These are phyloP conservation scores for Heritiera littoralis DNA, from an alignment of 345 rosid species.

Conservation along the genomic window DNA sequence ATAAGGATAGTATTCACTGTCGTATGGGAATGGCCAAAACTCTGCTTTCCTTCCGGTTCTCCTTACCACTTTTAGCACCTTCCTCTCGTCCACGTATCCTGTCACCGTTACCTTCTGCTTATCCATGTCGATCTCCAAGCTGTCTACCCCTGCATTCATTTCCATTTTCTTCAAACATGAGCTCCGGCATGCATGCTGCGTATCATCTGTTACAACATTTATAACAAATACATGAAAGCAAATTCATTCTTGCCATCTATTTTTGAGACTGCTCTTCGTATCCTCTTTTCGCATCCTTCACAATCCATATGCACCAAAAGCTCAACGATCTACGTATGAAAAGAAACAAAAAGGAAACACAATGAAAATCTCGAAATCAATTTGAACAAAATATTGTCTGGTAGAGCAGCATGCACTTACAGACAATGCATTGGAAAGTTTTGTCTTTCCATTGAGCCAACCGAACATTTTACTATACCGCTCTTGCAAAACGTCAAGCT, in stretches of 20 bases:
- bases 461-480: conserved; percentile 41
- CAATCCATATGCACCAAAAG: conserved; percentile 91
- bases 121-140: conserved; percentile 69
- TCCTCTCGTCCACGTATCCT: conserved; percentile 64
- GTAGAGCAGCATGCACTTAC: conserved; percentile 41
- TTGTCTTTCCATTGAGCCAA: conserved; percentile 50
- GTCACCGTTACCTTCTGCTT: conserved; percentile 79
- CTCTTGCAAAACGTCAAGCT: neutral
- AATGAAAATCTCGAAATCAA: neutral
- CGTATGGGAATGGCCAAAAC: conserved; percentile 84
- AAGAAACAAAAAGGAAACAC: neutral
- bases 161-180: neutral
- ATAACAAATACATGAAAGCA: neutral
- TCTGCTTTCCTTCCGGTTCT: conserved; percentile 78
- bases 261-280: conserved; percentile 72
- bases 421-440: conserved; percentile 54
- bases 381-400: neutral
- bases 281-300: conserved; percentile 75
- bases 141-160: conserved; percentile 61
- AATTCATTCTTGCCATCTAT: conserved; percentile 52
- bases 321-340: conserved; percentile 56
- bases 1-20: conserved; percentile 66
- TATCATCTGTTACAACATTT: too few relatives aligned
- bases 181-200: too few relatives aligned
- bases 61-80: conserved; percentile 65